Percentiles rank a stretch among this genome's conserved stretches.
Evolutionary conservation across 1,139 yeast species (phyloP).

Genomic region (Zygosaccharomyces sapae): DNA sequence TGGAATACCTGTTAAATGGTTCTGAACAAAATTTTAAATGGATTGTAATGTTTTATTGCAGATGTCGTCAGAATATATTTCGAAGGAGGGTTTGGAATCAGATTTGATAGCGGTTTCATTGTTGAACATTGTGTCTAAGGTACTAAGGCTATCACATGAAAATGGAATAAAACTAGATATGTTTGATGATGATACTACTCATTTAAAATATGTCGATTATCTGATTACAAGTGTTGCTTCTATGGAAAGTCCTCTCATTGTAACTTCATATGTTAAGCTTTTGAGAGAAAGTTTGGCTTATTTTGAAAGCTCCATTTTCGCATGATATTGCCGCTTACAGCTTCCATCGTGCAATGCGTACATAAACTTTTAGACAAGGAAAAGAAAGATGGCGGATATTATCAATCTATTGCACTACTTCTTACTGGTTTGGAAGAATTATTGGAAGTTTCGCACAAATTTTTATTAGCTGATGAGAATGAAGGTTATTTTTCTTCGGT

Average conservation of each 20-base stretch:
- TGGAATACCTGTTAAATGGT: conserved; percentile 50
- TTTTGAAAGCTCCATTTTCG: conserved; percentile 33
- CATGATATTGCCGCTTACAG: conserved; percentile 34
- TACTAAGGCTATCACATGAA: conserved; percentile 31
- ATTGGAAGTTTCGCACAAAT: conserved; percentile 59
- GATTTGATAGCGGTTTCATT: conserved; percentile 35
- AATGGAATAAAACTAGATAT: conserved; percentile 33
- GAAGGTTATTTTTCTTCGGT: conserved; percentile 23
- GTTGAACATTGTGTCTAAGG: conserved; percentile 33
- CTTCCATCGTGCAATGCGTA: conserved; percentile 33
- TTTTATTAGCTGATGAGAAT: conserved; percentile 38
- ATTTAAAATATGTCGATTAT: conserved; percentile 35
- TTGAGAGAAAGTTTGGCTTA: conserved; percentile 34
- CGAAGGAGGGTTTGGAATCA: conserved; percentile 25
- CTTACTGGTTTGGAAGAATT: conserved; percentile 66
- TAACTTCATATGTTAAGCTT: conserved; percentile 34
- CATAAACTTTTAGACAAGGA: conserved; percentile 25
- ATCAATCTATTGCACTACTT: conserved; percentile 45
- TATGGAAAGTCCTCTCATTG: conserved; percentile 33
- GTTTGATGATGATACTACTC: conserved; percentile 34
- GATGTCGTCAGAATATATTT: conserved; percentile 34
- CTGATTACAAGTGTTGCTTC: conserved; percentile 33
- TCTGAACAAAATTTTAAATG: conserved; percentile 49
- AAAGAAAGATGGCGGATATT: conserved; percentile 24
- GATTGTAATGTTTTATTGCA: conserved; percentile 38